Evolutionary conservation across 2,329 filamentous ascomycete species (phyloP).

Genomic region (Calonectria hawksworthii): DNA sequence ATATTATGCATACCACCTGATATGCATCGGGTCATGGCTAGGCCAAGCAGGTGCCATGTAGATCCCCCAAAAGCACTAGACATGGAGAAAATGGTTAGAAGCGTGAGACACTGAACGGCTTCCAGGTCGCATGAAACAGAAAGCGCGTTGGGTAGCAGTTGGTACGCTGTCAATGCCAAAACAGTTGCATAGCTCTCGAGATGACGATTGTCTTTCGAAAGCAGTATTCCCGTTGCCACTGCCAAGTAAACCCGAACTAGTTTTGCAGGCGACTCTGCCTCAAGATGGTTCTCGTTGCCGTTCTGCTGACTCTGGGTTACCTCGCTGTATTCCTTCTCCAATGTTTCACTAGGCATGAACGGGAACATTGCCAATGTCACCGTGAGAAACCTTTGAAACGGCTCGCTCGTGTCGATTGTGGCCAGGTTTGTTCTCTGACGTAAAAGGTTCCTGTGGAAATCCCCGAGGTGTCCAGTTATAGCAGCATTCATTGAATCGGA

Average conservation of each 20-base stretch:
- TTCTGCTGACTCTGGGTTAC: background rate
- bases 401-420: conserved; percentile 21
- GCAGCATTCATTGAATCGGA: conserved; percentile 17
- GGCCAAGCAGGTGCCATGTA: conserved; percentile 27
- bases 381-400: conserved; percentile 10
- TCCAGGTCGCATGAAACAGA: conserved; percentile 7
- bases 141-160: conserved; percentile 16
- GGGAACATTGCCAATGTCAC: conserved; percentile 3
- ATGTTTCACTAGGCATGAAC: conserved; percentile 6
- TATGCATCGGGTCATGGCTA: conserved; percentile 26
- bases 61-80: conserved; percentile 24
- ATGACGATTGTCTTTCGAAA: conserved; percentile 20
- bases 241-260: conserved; percentile 20
- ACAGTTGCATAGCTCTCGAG: conserved; percentile 27
- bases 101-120: conserved; percentile 19
- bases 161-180: conserved; percentile 19
- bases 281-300: background rate
- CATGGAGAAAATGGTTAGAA: conserved; percentile 22
- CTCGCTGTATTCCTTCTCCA: conserved; percentile 6
- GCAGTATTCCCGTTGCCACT: conserved; percentile 18
- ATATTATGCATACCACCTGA: conserved; percentile 25
- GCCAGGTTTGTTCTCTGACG: conserved; percentile 19
- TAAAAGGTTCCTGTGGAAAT: conserved; percentile 23
- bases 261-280: conserved; percentile 6
- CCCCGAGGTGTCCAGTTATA: conserved; percentile 18